Evolutionary conservation across 2,329 filamentous ascomycete genomes (phyloP).

Genomic region (Myriosclerotinia scirpicola): DNA sequence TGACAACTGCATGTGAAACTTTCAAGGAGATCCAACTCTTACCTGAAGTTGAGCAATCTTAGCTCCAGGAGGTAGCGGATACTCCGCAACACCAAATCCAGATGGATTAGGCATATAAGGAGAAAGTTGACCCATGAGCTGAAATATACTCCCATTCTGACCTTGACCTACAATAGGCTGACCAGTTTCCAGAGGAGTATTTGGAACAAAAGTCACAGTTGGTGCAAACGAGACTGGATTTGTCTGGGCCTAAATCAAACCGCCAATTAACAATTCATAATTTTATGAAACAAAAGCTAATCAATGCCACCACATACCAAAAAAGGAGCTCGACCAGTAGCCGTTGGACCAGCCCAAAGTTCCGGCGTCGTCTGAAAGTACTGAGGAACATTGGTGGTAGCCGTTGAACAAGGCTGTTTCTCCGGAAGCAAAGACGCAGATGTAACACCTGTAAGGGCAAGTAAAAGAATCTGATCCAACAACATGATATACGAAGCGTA

Average conservation of each 20-base stretch:
- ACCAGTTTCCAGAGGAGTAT: slow-evolving; percentile 68
- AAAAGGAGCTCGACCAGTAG: slow-evolving; percentile 69
- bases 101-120: slow-evolving; percentile 66
- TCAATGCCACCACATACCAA: slow-evolving; percentile 41
- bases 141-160: slow-evolving; percentile 65
- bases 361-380: slow-evolving; percentile 64
- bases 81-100: slow-evolving; percentile 74
- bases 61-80: slow-evolving; percentile 63
- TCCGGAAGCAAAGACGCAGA: slow-evolving; percentile 7
- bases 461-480: slow-evolving; percentile 20
- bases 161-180: slow-evolving; percentile 63
- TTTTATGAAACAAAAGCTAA: no score
- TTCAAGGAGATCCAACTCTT: slow-evolving; percentile 23
- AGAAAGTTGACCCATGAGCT: slow-evolving; percentile 66
- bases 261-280: not conserved
- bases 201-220: slow-evolving; percentile 63
- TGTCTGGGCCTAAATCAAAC: slow-evolving; percentile 54
- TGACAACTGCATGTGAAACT: not conserved
- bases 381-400: slow-evolving; percentile 51
- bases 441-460: slow-evolving; percentile 19
- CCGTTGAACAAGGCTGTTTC: slow-evolving; percentile 9
- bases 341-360: slow-evolving; percentile 63
- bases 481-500: slow-evolving; percentile 25
- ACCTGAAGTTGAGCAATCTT: slow-evolving; percentile 66
- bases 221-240: slow-evolving; percentile 62